Percentiles rank a stretch among this genome's conserved stretches.
phyloP scores from a whole-genome alignment of 768 basidiomycete species.

The Dioszegia crocea region DNA sequence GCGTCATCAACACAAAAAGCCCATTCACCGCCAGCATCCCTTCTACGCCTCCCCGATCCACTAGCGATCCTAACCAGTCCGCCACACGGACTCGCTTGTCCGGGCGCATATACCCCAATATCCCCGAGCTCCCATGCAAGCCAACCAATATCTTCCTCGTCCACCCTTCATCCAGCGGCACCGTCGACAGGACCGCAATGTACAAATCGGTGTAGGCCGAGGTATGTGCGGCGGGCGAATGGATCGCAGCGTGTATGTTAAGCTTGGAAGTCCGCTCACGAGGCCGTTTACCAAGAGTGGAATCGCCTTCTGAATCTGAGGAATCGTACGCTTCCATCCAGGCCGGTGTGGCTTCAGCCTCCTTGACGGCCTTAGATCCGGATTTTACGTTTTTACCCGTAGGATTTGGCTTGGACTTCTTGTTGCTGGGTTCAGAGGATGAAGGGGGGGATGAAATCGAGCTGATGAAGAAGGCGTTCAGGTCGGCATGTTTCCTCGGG shows the following conservation, averaged over 20 bases:
- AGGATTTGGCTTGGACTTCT: slow-evolving; percentile 2
- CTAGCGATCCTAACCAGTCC: slow-evolving; percentile 45
- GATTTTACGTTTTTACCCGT: neutral
- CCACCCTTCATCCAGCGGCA: slow-evolving; percentile 30
- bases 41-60: slow-evolving; percentile 63
- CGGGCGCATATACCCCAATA: slow-evolving; percentile 32
- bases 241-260: slow-evolving; percentile 22
- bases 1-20: slow-evolving; percentile 80
- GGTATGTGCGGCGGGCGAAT: slow-evolving; percentile 23
- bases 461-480: slow-evolving; percentile 46
- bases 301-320: slow-evolving; percentile 22
- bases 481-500: slow-evolving; percentile 36
- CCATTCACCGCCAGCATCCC: slow-evolving; percentile 88
- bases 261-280: slow-evolving; percentile 22
- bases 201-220: slow-evolving; percentile 30
- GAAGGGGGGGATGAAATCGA: slow-evolving; percentile 29
- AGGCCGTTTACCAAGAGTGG: slow-evolving; percentile 18
- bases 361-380: slow-evolving; percentile 14
- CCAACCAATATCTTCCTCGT: slow-evolving; percentile 47
- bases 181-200: slow-evolving; percentile 23
- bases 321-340: slow-evolving; percentile 49
- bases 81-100: slow-evolving; percentile 44
- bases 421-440: neutral
- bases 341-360: slow-evolving; percentile 27
- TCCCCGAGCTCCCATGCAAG: slow-evolving; percentile 41